These are phyloP conservation scores for Colletotrichum eremochloae DNA, from an alignment of 2,329 filamentous ascomycete genomes.

Conservation along the genomic window DNA sequence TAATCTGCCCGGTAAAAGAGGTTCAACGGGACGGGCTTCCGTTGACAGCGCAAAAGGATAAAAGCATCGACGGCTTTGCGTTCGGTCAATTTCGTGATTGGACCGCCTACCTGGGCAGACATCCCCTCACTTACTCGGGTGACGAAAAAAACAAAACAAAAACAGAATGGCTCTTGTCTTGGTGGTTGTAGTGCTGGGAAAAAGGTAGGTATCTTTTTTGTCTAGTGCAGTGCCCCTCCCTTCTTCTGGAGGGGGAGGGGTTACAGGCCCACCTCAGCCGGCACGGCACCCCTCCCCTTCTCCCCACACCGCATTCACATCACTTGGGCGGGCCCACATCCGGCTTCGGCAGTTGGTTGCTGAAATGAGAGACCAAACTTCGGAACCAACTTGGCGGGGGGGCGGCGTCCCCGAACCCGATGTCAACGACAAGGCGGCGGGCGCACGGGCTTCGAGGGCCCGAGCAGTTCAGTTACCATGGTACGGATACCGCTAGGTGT, in stretches of 20 bases:
- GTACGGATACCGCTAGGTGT: not conserved
- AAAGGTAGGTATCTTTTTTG: too few relatives aligned
- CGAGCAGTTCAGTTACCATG: not conserved
- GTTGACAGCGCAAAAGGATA: not conserved
- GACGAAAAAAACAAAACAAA: too few relatives aligned
- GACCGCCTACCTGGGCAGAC: not conserved
- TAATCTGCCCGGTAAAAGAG: not conserved
- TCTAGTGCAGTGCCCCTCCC: too few relatives aligned
- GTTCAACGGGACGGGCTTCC: slow-evolving; percentile 17
- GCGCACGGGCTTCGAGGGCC: too few relatives aligned
- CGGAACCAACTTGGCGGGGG: not conserved
- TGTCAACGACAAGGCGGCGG: too few relatives aligned
- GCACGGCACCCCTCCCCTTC: not conserved
- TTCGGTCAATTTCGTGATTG: slow-evolving; percentile 23
- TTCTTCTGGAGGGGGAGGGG: too few relatives aligned
- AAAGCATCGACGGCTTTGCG: not conserved
- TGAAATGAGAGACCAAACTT: slow-evolving; percentile 1
- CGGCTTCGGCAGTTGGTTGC: slow-evolving; percentile 16
- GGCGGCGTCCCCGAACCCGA: too few relatives aligned
- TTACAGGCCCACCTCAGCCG: not conserved
- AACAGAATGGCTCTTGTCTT: too few relatives aligned
- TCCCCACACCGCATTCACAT: not conserved
- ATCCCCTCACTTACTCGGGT: too few relatives aligned
- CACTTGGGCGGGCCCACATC: not conserved
- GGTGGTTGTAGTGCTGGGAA: too few relatives aligned